phyloP scores from a whole-genome alignment of 371 early-diverging fungal genomes.

The Mortierella sp. region DNA sequence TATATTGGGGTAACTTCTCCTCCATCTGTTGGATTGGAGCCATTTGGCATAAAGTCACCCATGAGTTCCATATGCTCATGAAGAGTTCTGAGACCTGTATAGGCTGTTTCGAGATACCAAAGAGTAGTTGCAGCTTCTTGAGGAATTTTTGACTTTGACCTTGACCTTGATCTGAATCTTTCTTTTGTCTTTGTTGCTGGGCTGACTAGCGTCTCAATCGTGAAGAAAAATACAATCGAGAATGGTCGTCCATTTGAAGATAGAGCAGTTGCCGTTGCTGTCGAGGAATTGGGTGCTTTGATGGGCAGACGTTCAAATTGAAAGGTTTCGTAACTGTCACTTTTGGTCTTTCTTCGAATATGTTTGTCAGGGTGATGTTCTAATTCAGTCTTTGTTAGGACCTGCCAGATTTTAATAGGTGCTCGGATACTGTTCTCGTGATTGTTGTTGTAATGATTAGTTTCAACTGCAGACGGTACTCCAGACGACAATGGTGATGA shows the following conservation, averaged over 20 bases:
- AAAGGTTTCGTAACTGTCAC: conserved; percentile 2
- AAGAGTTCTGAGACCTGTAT: conserved; percentile 12
- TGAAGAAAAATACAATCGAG: conserved; percentile 40
- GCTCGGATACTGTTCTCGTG: conserved; percentile 1
- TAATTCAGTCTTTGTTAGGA: conserved; percentile 25
- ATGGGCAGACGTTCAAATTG: conserved; percentile 29
- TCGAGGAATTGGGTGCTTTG: conserved; percentile 7
- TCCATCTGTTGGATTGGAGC: not conserved
- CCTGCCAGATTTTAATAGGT: conserved; percentile 32
- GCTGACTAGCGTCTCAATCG: conserved; percentile 15
- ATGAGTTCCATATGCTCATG: conserved; percentile 30
- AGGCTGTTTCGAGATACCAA: conserved; percentile 29
- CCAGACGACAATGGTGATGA: conserved; percentile 5
- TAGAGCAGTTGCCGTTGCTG: conserved; percentile 15
- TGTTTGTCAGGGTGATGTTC: not conserved
- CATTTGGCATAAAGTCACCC: conserved; percentile 32
- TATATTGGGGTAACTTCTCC: conserved; percentile 19
- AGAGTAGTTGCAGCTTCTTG: conserved; percentile 6
- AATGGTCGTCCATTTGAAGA: conserved; percentile 19
- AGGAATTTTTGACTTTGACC: not conserved
- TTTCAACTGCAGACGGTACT: not conserved
- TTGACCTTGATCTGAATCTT: not conserved
- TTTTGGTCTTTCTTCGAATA: not conserved
- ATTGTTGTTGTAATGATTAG: not conserved
- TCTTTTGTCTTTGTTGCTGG: not conserved